Base-by-base conservation (phyloP, 192 early-diverging fungal species). In the Backusella psychrophila region DNA sequence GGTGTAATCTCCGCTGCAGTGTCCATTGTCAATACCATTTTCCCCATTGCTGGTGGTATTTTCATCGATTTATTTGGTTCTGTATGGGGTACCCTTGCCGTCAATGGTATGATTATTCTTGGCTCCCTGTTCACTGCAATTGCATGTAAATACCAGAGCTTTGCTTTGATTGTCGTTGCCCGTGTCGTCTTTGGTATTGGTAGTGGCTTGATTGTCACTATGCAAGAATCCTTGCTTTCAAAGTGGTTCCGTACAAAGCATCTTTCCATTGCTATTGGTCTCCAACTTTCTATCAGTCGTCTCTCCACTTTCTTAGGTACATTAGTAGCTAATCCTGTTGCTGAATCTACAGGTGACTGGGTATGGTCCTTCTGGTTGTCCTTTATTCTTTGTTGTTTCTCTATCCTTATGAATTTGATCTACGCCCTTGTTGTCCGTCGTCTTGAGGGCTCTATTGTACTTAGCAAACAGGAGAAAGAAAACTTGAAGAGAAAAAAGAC, bases 181-280 rank as follows among this genome's bases (percentile, higher is more conserved):
- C 84, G 85, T 38, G 80, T 85, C 9, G 78, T 89, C 23, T 91
- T 83, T 66, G 92, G 93, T 11, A 85, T 93, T 11, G 93, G 93
- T 17, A 89, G 88, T n/a, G 92, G 91, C 3, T 86, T 91, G 29
- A 91, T 94, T 72, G 88, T 90, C 0, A 91, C 91, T 12, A 90
- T 93, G 66, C 93, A 94, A 81, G 92, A 94, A 76, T 91, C 93
- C 0, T 90, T 94, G 1, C 83, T 93, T 29, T 88, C 90, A 4
- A 89, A 91, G 81, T 93, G 92, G 85, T 94, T 94, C 81, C 86
- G 85, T 44, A 91, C 91, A 72, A 85, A 89, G 69, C 86, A 89
- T 1, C 83, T 94, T 11, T 87, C 91, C 0, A 78, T 93, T 31
- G 91, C 91, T 35, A 87, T 94, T 75, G 92, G 89, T 26, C 77